Conservation (phyloP, 352 stramenopile genomes). For the Phytopythium montanum region DNA sequence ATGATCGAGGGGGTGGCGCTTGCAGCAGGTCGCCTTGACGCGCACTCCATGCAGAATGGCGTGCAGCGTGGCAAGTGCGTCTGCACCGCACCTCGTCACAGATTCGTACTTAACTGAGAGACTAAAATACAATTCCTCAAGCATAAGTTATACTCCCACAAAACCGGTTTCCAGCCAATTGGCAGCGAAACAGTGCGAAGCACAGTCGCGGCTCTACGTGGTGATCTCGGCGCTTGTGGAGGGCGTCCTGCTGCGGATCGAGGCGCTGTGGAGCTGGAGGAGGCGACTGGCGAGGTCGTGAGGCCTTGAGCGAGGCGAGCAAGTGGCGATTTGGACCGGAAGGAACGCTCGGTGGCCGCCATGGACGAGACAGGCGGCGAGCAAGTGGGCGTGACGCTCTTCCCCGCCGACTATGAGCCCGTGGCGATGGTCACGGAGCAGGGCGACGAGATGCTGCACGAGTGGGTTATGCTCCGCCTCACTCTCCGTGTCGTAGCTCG, state of each 20-base stretch:
- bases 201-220: too few relatives aligned
- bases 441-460: conserved; percentile 73
- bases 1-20: too few relatives aligned
- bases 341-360: conserved; percentile 8
- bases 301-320: background rate
- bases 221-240: too few relatives aligned
- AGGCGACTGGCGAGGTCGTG: background rate
- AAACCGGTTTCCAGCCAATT: too few relatives aligned
- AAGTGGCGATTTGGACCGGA: background rate
- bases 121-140: too few relatives aligned
- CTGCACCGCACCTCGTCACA: background rate
- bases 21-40: too few relatives aligned
- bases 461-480: conserved; percentile 22
- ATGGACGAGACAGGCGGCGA: conserved; percentile 47
- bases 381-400: conserved; percentile 70
- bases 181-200: too few relatives aligned
- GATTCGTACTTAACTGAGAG: background rate
- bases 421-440: conserved; percentile 81
- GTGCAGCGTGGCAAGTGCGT: too few relatives aligned
- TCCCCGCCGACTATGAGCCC: conserved; percentile 68
- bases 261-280: background rate
- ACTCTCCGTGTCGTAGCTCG: background rate
- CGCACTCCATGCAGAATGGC: too few relatives aligned
- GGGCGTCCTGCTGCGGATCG: background rate
- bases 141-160: too few relatives aligned